phyloP scores from a whole-genome alignment of 768 basidiomycete species.

The Hortiboletus flavorubellus region DNA sequence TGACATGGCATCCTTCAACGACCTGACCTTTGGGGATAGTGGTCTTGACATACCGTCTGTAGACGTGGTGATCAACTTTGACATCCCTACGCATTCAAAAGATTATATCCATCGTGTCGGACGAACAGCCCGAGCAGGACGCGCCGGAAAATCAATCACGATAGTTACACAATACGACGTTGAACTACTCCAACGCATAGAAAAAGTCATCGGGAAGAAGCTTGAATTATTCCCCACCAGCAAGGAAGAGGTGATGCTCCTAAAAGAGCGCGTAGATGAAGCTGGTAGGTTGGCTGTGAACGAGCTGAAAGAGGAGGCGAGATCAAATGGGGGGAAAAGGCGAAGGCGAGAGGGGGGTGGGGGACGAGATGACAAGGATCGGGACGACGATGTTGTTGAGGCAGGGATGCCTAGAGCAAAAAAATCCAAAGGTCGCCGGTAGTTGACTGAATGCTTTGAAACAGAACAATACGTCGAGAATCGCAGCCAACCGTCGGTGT shows the following conservation, averaged over 20 bases:
- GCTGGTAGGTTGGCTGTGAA: slow-evolving; percentile 73
- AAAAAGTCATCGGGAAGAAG: slow-evolving; percentile 87
- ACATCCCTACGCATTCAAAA: slow-evolving; percentile 96
- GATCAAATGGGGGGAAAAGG: slow-evolving; percentile 48
- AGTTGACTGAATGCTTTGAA: slow-evolving; percentile 4
- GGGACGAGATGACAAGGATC: slow-evolving; percentile 72
- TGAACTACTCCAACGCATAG: slow-evolving; percentile 92
- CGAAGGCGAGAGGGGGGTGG: slow-evolving; percentile 46
- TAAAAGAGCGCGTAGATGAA: slow-evolving; percentile 87
- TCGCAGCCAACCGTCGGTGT: too few species aligned
- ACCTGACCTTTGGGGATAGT: slow-evolving; percentile 35
- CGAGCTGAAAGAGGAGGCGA: slow-evolving; percentile 77
- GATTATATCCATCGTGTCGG: slow-evolving; percentile 99
- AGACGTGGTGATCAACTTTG: slow-evolving; percentile 96
- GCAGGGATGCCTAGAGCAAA: slow-evolving; percentile 77
- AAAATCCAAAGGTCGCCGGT: slow-evolving; percentile 49
- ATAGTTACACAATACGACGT: slow-evolving; percentile 98
- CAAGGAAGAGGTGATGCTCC: slow-evolving; percentile 81
- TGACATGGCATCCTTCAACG: not conserved
- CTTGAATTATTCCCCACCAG: slow-evolving; percentile 87
- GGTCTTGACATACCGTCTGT: slow-evolving; percentile 96
- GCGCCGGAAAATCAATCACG: slow-evolving; percentile 95
- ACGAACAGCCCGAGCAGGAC: slow-evolving; percentile 95
- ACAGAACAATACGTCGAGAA: not conserved
- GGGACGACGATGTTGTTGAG: slow-evolving; percentile 91